A percentile compares a stretch with the other conserved stretches of the same genome.
Evolutionary conservation across 305 asterid genomes (phyloP).

Genomic region (Withania somnifera): DNA sequence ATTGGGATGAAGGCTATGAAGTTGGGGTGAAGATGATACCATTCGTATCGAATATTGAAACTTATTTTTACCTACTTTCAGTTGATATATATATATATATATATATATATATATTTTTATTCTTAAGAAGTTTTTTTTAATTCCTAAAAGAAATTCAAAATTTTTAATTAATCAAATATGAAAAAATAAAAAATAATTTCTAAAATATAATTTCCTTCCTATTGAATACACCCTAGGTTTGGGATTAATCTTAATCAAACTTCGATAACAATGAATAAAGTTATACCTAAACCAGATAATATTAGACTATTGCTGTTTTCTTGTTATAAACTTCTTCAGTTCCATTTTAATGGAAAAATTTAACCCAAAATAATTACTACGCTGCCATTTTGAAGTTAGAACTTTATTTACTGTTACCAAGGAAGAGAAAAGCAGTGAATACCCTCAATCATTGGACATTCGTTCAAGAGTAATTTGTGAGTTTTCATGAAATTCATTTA

Average conservation of each 20-base stretch:
- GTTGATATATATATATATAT: too few relatives aligned
- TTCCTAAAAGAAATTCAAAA: too few relatives aligned
- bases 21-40: too few relatives aligned
- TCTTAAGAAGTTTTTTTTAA: too few relatives aligned
- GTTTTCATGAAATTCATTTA: background rate
- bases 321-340: background rate
- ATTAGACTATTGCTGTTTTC: background rate
- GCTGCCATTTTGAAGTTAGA: background rate
- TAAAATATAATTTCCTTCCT: too few relatives aligned
- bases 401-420: conserved; percentile 12
- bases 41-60: too few relatives aligned
- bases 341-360: background rate
- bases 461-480: background rate
- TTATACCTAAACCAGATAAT: background rate
- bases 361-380: background rate
- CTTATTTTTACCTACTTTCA: too few relatives aligned
- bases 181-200: too few relatives aligned
- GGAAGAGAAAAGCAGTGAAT: background rate
- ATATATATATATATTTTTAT: too few relatives aligned
- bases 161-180: too few relatives aligned
- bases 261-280: conserved; percentile 8
- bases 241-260: background rate
- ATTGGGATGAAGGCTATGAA: too few relatives aligned
- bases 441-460: conserved; percentile 6
- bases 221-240: background rate